Conservation (phyloP, 2,329 filamentous ascomycete species). For the Fusarium camptoceras region DNA sequence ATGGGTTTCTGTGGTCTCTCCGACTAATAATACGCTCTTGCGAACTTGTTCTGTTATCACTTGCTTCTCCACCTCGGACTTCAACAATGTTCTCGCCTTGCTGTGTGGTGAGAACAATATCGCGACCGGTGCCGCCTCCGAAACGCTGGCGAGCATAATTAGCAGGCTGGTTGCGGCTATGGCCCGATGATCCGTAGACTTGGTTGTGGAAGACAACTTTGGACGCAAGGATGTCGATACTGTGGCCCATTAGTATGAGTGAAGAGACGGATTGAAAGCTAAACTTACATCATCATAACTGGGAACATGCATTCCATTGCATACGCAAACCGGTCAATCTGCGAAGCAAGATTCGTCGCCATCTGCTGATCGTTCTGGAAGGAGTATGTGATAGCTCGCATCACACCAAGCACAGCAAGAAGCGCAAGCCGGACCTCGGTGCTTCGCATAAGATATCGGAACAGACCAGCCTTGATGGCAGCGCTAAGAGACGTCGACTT, state of each 20-base stretch:
- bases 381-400: constrained; percentile 56
- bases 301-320: constrained; percentile 58
- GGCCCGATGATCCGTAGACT: constrained; percentile 39
- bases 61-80: constrained; percentile 31
- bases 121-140: constrained; percentile 11
- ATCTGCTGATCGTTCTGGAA: constrained; percentile 54
- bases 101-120: constrained; percentile 36
- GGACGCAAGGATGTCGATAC: constrained; percentile 53
- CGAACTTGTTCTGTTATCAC: constrained; percentile 28
- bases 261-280: rapidly evolving
- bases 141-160: constrained; percentile 28
- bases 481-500: constrained; percentile 45
- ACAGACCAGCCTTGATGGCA: constrained; percentile 51
- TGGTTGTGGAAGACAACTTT: constrained; percentile 48
- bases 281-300: constrained; percentile 54
- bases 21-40: constrained; percentile 42
- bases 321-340: constrained; percentile 57
- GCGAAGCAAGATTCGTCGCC: constrained; percentile 52
- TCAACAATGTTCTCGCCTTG: constrained; percentile 43
- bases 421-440: constrained; percentile 56
- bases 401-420: constrained; percentile 54
- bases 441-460: constrained; percentile 55
- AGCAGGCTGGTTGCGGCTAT: constrained; percentile 23
- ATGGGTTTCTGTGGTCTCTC: constrained; percentile 26
- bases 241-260: not conserved